These are phyloP conservation scores for Acacia crassicarpa DNA, from an alignment of 306 rosid species.

Conservation along the genomic window DNA sequence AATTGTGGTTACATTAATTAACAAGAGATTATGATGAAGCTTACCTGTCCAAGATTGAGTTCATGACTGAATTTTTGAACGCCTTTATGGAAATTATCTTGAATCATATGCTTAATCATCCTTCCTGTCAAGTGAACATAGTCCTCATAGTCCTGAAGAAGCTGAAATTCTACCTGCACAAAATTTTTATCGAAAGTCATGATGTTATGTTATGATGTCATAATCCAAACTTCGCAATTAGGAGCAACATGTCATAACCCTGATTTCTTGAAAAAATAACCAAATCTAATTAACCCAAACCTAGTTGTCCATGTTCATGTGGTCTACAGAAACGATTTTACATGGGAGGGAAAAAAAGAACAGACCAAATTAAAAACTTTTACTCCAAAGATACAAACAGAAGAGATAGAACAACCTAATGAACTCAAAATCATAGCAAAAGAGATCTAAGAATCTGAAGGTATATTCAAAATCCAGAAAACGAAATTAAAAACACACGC, in stretches of 20 bases:
- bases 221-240: not conserved
- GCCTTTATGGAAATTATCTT: slow-evolving; percentile 43
- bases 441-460: too few species aligned
- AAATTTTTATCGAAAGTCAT: not conserved
- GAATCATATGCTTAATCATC: slow-evolving; percentile 40
- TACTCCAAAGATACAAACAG: too few species aligned
- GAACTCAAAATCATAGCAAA: too few species aligned
- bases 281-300: too few species aligned
- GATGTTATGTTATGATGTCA: slow-evolving; percentile 1
- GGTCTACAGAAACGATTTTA: too few species aligned
- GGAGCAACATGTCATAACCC: slow-evolving; percentile 4
- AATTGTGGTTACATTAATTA: not conserved
- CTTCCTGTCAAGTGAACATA: slow-evolving; percentile 46
- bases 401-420: too few species aligned
- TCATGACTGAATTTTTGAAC: slow-evolving; percentile 46
- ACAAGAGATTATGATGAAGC: slow-evolving; percentile 15
- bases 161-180: slow-evolving; percentile 48
- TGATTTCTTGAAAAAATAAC: too few species aligned
- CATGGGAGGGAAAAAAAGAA: too few species aligned
- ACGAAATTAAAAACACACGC: too few species aligned
- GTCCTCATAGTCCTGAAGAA: slow-evolving; percentile 35
- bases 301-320: too few species aligned
- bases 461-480: too few species aligned
- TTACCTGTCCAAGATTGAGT: slow-evolving; percentile 43
- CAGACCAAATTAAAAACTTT: too few species aligned